Conservation (phyloP, 345 rosid species). For the Raphanus raphanistrum region DNA sequence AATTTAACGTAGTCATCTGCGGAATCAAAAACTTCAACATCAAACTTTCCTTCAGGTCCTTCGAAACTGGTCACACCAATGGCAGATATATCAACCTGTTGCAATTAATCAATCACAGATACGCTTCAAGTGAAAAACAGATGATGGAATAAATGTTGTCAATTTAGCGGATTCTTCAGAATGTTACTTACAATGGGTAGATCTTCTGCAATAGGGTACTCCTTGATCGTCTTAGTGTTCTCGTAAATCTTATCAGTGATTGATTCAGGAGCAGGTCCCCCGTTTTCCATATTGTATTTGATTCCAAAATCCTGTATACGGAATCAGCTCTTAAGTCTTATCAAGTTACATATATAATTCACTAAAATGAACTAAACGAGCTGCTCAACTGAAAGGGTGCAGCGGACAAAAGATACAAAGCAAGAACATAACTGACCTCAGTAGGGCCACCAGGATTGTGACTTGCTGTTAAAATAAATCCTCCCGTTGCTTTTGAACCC, state of each 20-base stretch:
- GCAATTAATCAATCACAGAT: conserved; percentile 13
- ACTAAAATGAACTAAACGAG: conserved; percentile 8
- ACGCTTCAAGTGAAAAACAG: conserved; percentile 14
- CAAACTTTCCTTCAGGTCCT: conserved; percentile 87
- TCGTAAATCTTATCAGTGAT: conserved; percentile 93
- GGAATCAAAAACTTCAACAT: conserved; percentile 95
- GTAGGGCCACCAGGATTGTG: conserved; percentile 99
- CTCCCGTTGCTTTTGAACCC: conserved; percentile 95
- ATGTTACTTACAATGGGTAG: conserved; percentile 60
- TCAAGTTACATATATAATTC: neutral
- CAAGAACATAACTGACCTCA: conserved; percentile 57
- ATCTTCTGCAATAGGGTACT: conserved; percentile 74
- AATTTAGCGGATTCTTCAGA: conserved; percentile 22
- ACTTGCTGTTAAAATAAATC: conserved; percentile 97
- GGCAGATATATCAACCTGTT: conserved; percentile 76
- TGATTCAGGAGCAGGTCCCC: conserved; percentile 99
- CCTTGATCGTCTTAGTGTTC: conserved; percentile 88
- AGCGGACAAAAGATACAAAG: conserved; percentile 3
- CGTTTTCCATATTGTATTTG: conserved; percentile 99
- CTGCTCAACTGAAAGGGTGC: neutral
- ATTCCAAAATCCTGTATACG: conserved; percentile 87
- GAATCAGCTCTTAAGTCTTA: conserved; percentile 13
- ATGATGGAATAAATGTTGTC: neutral
- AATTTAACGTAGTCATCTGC: conserved; percentile 84
- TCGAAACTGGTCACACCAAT: conserved; percentile 64